Evolutionary conservation across 2,329 filamentous ascomycete species (phyloP).

Genomic region (Colletotrichum cuscutae): DNA sequence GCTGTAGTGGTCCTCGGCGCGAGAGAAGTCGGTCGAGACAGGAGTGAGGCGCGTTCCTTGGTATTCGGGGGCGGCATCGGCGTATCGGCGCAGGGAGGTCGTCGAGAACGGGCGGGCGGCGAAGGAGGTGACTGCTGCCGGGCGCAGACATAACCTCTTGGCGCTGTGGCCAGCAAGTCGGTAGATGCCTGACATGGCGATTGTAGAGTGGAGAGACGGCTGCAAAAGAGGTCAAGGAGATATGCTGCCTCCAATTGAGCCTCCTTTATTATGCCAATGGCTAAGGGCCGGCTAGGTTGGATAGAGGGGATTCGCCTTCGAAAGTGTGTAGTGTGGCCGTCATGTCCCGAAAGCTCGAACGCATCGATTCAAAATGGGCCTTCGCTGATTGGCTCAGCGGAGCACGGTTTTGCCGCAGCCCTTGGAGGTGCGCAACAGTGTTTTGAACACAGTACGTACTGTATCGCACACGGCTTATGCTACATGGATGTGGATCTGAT

Average conservation of each 20-base stretch:
- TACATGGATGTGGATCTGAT: slow-evolving; percentile 10
- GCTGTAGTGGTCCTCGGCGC: slow-evolving; percentile 60
- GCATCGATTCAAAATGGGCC: slow-evolving; percentile 19
- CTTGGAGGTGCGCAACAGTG: neutral
- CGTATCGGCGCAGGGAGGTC: slow-evolving; percentile 70
- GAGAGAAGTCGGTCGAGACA: slow-evolving; percentile 71
- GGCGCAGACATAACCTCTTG: slow-evolving; percentile 72
- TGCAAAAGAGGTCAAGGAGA: slow-evolving; percentile 41
- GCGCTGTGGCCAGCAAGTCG: slow-evolving; percentile 78
- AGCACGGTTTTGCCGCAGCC: slow-evolving; percentile 16
- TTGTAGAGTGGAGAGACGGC: slow-evolving; percentile 42
- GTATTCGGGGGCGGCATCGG: slow-evolving; percentile 59
- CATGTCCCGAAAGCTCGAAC: slow-evolving; percentile 35
- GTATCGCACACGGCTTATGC: neutral
- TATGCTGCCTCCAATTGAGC: slow-evolving; percentile 36
- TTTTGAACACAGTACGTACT: slow-evolving; percentile 4
- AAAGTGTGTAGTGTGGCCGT: slow-evolving; percentile 33
- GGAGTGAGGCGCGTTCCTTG: slow-evolving; percentile 72
- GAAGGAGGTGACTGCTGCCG: slow-evolving; percentile 44
- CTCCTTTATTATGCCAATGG: slow-evolving; percentile 36
- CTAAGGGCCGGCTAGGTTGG: slow-evolving; percentile 32
- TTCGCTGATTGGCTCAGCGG: slow-evolving; percentile 32
- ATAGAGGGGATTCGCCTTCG: slow-evolving; percentile 35
- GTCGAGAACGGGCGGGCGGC: slow-evolving; percentile 73
- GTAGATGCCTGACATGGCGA: slow-evolving; percentile 77